Evolutionary conservation across 2,329 filamentous ascomycete genomes (phyloP), one percentile per base, ranked within the genome.

Genomic region (Phialophora chinensis): DNA sequence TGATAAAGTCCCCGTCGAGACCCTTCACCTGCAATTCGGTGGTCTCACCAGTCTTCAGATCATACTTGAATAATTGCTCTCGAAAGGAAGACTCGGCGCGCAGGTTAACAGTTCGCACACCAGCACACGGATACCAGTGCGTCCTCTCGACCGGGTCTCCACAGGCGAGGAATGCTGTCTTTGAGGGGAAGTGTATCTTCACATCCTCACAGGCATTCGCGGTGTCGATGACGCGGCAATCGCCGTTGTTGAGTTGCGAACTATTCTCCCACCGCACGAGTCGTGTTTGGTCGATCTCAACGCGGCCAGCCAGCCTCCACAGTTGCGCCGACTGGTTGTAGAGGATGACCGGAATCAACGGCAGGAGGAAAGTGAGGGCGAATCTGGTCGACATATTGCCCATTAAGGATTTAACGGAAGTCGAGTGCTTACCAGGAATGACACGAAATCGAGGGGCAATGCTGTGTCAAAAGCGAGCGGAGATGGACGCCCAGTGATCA

Each of bases 1-100:
- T 70, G 53, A 70, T 65, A n/a, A 70, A 70, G 47, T 70, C 68
- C n/a, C 68, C 68, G n/a, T 68, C 63, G 0, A 70, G 60, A 7
- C 68, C 65, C 27, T 60, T 20, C 10, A 70, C 38, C n/a, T 47
- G 29, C 17, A 70, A 35, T 35, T 67, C 50, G 0, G 60, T 70
- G 10, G 68, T 66, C 52, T 64, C 33, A 20, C 66, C 68, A 2
- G 60, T 66, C 27, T 50, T 60, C 50, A 68, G 6, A 52, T 70
- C 68, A 44, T 70, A 33, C 63, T 70, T 70, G 68, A 70, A 70
- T 8, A 70, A 38, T 20, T 57, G 50, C 49, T 70, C 68, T 11
- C 65, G 68, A 49, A 70, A 70, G 11, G 67, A 69, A 7, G 61
- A 49, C 63, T 70, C 68, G 11, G 65, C 49, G n/a, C 68, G 65